Evolutionary conservation across 1,139 yeast species (phyloP), one percentile per base, ranked within the genome.

Genomic region (Sugiyamaella japonica): DNA sequence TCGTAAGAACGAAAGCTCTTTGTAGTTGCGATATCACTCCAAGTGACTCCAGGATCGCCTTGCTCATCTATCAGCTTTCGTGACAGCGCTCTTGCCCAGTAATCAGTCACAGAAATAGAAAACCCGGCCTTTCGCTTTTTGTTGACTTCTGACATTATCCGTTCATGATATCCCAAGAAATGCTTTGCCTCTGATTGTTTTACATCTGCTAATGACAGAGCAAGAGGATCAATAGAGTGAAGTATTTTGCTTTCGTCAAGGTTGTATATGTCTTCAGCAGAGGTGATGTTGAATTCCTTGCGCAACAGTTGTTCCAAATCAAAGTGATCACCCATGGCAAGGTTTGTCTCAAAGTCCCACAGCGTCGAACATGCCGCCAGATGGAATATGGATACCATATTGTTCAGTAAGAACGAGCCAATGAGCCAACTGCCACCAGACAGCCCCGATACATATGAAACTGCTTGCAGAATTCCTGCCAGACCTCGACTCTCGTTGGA

Each of bases 391-490:
- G 62, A 54, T 20, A 43, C 45, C 57, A 58, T 58, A 67, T 89
- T 86, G 70, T 89, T 89, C 70, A 83, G 77, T 6, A 84, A 85
- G 52, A 89, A 71, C 15, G 95, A 79, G 5, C 95, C 90, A 13
- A 88, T 83, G 52, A 89, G 75, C 96, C 96, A 89, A 58, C 82
- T 83, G 52, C 95, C 95, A 47, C 95, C 95, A 0, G 90, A 84
- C 46, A 86, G 75, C 40, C 96, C 96, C 0, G 86, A 77, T 50
- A 89, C 66, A 68, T 89, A 89, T 1, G 93, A 83, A 0, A 90
- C 67, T 2, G 86, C 74, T 63, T 89, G 88, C 50, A 86, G 73
- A 54, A 89, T 71, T 1, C 96, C 93, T 43, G 93, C 95, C 47
- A 88, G 70, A 13, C 63, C 59, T n/a, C 93, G 93, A 5, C 20